These are phyloP conservation scores for Russula vinacea DNA, from an alignment of 768 basidiomycete species.

Conservation along the genomic window DNA sequence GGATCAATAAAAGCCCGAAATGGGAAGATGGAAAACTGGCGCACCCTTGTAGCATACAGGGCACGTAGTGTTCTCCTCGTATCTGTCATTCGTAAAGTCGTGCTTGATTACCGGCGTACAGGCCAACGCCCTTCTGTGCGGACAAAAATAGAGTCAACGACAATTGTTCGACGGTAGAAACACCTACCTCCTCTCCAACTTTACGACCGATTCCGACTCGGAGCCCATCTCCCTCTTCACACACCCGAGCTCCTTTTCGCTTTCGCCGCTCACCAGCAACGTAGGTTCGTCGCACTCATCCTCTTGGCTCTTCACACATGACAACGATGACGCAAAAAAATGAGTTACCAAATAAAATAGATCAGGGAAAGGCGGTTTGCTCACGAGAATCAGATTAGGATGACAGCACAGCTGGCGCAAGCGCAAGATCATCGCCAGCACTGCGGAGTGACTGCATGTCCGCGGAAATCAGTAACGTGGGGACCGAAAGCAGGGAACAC, in stretches of 20 bases:
- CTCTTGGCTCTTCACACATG: conserved; percentile 39
- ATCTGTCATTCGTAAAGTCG: conserved; percentile 50
- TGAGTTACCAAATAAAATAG: background rate
- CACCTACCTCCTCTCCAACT: conserved; percentile 23
- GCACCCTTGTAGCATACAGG: conserved; percentile 65
- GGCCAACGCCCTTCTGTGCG: conserved; percentile 42
- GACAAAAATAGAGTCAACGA: conserved; percentile 35
- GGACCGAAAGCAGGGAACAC: conserved; percentile 6
- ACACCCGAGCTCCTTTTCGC: conserved; percentile 57
- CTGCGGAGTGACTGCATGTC: conserved; percentile 43
- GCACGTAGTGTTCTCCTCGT: conserved; percentile 50
- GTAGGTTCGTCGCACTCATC: conserved; percentile 52
- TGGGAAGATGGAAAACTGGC: conserved; percentile 26
- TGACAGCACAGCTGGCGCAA: conserved; percentile 73
- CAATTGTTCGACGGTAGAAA: background rate
- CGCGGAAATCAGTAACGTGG: conserved; percentile 3
- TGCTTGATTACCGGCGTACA: conserved; percentile 47
- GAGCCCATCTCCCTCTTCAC: conserved; percentile 47
- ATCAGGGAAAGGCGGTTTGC: conserved; percentile 29
- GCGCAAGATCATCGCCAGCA: conserved; percentile 67
- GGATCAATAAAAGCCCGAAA: background rate
- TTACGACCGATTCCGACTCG: conserved; percentile 42
- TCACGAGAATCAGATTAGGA: conserved; percentile 64
- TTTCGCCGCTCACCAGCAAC: conserved; percentile 45
- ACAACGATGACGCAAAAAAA: background rate